Evolutionary conservation across 1,284 basidiomycete genomes (phyloP), one percentile per base, ranked within the genome.

Genomic region (Malassezia caprae): DNA sequence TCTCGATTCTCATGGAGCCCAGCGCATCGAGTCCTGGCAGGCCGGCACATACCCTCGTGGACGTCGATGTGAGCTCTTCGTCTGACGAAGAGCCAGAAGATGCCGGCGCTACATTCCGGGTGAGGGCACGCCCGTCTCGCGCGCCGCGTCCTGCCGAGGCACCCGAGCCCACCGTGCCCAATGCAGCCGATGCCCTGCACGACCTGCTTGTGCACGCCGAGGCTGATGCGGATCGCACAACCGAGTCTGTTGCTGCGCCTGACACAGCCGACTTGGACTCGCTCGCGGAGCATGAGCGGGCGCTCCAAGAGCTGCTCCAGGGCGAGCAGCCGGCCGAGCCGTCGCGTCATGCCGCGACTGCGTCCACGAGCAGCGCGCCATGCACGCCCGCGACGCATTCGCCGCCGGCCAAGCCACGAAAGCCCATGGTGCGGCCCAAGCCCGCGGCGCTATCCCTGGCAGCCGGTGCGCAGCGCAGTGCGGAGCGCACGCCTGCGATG

Each of bases 11-110:
- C 23, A 48, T 48, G 46, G 48, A 49, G 19, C 43, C 19, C 1
- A 32, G 19, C 13, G 11, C 13, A 28, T 17, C 42, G n/a, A 17
- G 26, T n/a, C 42, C 24, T 26, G 46, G 23, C 21, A 15, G 5
- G 19, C 37, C 37, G 8, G 26, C 35, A 11, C 51, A 47, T 24
- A 42, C 51, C 1, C 30, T 45, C 21, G 44, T 53, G 34, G 34
- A 23, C 21, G 21, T 53, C 23, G 34, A 39, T 40, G 19, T 34
- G 8, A 39, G 46, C 26, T 55, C 53, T 3, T 21, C n/a, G 15
- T 35, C 31, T 7, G 46, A 51, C 32, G 55, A 57, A 17, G 49
- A 56, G 32, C 55, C 55, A 3, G 55, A 57, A 34, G 54, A 56
- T 8, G 48, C 26, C 2, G 48, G 30, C 12, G 31, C 48, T 2